Percentiles rank a stretch among this genome's conserved stretches.
These are phyloP conservation scores for Ceratocystis variospora DNA, from an alignment of 2,329 filamentous ascomycete genomes.

Conservation along the genomic window DNA sequence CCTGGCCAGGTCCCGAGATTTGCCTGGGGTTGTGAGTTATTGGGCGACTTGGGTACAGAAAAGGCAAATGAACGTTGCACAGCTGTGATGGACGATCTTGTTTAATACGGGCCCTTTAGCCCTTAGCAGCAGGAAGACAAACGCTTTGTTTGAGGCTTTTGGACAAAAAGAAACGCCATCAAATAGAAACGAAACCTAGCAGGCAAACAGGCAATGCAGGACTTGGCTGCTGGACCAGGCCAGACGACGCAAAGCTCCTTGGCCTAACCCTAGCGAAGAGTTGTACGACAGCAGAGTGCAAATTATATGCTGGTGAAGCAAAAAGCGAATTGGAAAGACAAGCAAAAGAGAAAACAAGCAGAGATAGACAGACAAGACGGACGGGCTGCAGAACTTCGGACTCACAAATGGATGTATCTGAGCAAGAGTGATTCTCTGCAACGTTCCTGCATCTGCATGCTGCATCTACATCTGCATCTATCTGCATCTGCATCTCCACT, in stretches of 20 bases:
- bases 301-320: neutral
- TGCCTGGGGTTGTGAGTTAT: too few species aligned
- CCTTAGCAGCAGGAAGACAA: neutral
- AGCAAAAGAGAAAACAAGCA: neutral
- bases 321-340: neutral
- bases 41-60: too few species aligned
- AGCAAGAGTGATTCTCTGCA: neutral
- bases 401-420: too few species aligned
- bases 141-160: conserved; percentile 3
- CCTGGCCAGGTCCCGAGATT: neutral
- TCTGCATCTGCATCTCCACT: too few species aligned
- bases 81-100: neutral
- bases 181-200: neutral
- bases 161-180: neutral
- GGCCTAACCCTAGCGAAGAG: neutral
- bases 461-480: neutral
- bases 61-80: neutral
- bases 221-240: neutral
- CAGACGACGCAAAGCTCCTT: neutral
- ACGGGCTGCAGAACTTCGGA: too few species aligned
- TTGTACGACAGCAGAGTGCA: neutral
- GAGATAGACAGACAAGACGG: neutral
- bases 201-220: neutral
- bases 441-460: conserved; percentile 3
- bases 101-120: neutral